Conservation (phyloP, 2,329 filamentous ascomycete species). For the Ilyonectria sp. region DNA sequence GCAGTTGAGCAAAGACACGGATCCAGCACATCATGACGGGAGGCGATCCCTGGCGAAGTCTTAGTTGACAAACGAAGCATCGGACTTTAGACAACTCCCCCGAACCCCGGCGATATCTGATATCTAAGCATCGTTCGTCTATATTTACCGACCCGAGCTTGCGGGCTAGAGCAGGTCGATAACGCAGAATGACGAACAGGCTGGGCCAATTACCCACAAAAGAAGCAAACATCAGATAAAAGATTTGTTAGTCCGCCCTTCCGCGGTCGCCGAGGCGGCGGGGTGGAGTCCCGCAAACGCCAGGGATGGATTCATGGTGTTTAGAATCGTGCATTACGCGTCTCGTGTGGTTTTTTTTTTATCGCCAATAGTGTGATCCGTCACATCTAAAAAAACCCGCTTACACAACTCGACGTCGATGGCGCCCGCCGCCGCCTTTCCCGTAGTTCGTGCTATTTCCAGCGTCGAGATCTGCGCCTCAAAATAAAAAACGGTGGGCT, state of each 20-base stretch:
- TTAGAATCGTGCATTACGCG: conserved; percentile 18
- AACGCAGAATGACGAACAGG: too few species aligned
- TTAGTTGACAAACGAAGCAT: background rate
- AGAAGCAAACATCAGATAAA: background rate
- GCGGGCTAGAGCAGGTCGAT: too few species aligned
- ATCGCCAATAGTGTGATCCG: background rate
- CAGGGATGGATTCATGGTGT: conserved; percentile 7
- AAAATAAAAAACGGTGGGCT: background rate
- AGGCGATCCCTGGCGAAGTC: background rate
- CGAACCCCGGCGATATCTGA: background rate
- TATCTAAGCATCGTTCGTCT: too few species aligned
- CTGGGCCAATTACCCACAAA: too few species aligned
- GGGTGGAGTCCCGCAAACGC: conserved; percentile 6
- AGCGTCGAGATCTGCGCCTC: background rate
- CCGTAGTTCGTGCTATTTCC: background rate
- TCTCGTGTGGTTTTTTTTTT: conserved; percentile 13
- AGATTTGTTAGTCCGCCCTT: background rate
- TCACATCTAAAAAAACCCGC: background rate
- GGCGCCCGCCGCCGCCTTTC: background rate
- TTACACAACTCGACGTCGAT: background rate
- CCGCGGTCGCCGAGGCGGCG: background rate
- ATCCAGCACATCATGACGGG: background rate
- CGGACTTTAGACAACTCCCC: background rate
- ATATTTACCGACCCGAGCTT: too few species aligned
- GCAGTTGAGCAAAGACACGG: background rate